Evolutionary conservation across 257 asterid genomes (phyloP).

Genomic region (Penstemon newberryi): DNA sequence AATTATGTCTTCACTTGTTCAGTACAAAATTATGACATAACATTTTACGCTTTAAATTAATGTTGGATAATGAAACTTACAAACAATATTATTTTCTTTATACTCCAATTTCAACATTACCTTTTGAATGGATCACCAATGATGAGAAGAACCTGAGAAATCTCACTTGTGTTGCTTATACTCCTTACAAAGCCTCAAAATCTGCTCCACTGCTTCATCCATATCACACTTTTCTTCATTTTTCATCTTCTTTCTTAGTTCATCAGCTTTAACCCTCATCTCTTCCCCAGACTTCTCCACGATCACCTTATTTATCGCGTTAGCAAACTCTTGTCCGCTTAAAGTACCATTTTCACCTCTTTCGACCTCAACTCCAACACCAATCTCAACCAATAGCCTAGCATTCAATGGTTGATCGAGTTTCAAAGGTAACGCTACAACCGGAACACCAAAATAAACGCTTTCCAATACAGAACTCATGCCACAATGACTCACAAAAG

Average conservation of each 20-base stretch:
- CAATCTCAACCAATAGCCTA: constrained; percentile 37
- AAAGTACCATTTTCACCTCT: constrained; percentile 31
- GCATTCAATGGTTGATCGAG: constrained; percentile 33
- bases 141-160: no score
- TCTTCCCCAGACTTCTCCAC: constrained; percentile 26
- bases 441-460: constrained; percentile 39
- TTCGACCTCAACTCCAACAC: constrained; percentile 40
- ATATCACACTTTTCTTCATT: constrained; percentile 35
- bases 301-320: constrained; percentile 28
- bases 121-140: no score
- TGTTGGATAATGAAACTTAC: no score
- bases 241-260: constrained; percentile 36
- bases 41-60: no score
- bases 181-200: constrained; percentile 26
- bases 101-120: no score
- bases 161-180: no score
- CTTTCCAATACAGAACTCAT: constrained; percentile 43
- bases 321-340: constrained; percentile 28
- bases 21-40: no score
- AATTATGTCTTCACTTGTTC: no score
- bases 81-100: no score
- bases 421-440: constrained; percentile 38
- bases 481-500: constrained; percentile 50
- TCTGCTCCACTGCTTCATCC: constrained; percentile 24
- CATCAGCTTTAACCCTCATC: constrained; percentile 32